These are phyloP conservation scores for Grifola frondosa DNA, from an alignment of 1,284 basidiomycete species.

Conservation along the genomic window DNA sequence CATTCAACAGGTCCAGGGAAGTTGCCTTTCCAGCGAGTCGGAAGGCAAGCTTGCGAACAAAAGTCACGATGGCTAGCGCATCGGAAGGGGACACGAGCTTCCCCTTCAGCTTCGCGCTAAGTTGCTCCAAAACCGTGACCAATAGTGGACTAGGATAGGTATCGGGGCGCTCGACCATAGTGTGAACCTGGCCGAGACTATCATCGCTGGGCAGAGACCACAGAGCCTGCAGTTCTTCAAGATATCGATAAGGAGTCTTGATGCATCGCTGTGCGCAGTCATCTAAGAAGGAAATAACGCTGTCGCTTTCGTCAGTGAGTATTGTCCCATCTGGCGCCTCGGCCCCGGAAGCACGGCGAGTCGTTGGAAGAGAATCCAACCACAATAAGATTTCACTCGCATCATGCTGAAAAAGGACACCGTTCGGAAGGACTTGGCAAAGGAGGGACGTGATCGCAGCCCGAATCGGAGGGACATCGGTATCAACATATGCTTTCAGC, in stretches of 20 bases:
- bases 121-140: conserved; percentile 76
- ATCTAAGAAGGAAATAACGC: conserved; percentile 77
- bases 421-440: conserved; percentile 59
- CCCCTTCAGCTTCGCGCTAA: conserved; percentile 58
- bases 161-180: conserved; percentile 10
- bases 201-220: conserved; percentile 9
- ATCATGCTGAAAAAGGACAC: conserved; percentile 83
- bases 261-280: conserved; percentile 84
- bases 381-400: conserved; percentile 72
- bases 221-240: conserved; percentile 63
- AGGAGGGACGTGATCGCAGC: conserved; percentile 58
- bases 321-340: conserved; percentile 51
- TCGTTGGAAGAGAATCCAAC: conserved; percentile 61
- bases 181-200: conserved; percentile 10
- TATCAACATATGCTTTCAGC: conserved; percentile 58
- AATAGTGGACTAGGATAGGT: conserved; percentile 68
- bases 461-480: conserved; percentile 52
- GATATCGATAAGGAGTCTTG: conserved; percentile 85
- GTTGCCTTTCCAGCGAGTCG: conserved; percentile 56
- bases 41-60: conserved; percentile 59
- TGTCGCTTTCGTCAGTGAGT: conserved; percentile 57
- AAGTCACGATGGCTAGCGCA: conserved; percentile 60
- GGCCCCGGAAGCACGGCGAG: conserved; percentile 33
- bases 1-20: conserved; percentile 37
- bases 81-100: conserved; percentile 58